These are phyloP conservation scores for Ophiocordyceps polyrhachis-furcata DNA, from an alignment of 2,329 filamentous ascomycete genomes.

Conservation along the genomic window DNA sequence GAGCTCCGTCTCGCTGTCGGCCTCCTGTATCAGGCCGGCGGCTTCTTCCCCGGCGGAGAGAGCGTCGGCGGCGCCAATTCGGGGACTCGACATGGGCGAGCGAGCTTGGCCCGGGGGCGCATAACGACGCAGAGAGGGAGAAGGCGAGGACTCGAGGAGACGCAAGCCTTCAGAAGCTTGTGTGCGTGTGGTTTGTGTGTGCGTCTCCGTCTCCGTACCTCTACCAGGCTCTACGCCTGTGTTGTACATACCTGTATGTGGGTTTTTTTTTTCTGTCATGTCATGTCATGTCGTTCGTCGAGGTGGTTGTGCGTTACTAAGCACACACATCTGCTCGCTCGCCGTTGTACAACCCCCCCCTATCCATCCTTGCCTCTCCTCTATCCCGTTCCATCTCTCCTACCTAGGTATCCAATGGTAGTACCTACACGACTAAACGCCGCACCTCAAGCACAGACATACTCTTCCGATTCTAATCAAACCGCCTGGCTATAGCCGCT, in stretches of 20 bases:
- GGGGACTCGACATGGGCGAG: slow-evolving; percentile 27
- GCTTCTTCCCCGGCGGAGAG: slow-evolving; percentile 11
- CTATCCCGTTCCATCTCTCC: not conserved
- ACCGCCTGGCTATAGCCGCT: slow-evolving; percentile 48
- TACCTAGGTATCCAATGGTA: not conserved
- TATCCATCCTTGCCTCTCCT: not conserved
- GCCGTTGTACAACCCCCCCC: too few species aligned
- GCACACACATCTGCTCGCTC: not conserved
- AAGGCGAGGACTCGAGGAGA: not conserved
- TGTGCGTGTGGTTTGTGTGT: too few species aligned
- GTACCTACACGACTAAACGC: not conserved
- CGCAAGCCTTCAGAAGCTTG: too few species aligned
- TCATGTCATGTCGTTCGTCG: not conserved
- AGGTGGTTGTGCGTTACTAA: not conserved
- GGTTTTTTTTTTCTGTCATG: not conserved
- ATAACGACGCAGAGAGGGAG: slow-evolving; percentile 17
- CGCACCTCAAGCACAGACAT: not conserved
- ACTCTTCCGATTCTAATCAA: slow-evolving; percentile 10
- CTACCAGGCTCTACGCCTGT: too few species aligned
- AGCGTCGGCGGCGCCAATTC: slow-evolving; percentile 20
- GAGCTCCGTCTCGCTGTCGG: slow-evolving; percentile 60
- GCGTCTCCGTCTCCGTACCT: too few species aligned
- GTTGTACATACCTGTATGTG: too few species aligned
- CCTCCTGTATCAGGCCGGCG: slow-evolving; percentile 33
- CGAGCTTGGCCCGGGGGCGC: slow-evolving; percentile 18